phyloP scores from a whole-genome alignment of 164 flowering plant species.

The Chimonanthus salicifolius region DNA sequence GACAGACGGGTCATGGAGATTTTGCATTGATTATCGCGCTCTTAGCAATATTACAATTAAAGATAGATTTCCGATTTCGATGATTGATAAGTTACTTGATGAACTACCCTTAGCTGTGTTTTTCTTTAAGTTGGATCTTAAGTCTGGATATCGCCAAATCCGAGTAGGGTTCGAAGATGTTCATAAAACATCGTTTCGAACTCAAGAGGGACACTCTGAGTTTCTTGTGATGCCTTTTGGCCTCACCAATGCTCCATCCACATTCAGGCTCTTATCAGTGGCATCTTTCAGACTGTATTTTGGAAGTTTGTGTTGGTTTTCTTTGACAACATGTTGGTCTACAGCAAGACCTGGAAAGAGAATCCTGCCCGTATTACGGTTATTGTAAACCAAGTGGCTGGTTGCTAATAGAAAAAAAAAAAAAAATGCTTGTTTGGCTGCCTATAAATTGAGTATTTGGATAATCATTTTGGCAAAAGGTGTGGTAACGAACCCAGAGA shows the following conservation, averaged over 20 bases:
- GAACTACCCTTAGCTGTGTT: background rate
- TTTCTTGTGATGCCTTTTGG: background rate
- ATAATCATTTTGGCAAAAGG: background rate
- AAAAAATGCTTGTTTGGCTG: background rate
- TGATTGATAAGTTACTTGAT: background rate
- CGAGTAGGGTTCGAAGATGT: background rate
- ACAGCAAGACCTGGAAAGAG: background rate
- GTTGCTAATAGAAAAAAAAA: background rate
- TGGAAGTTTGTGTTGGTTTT: background rate
- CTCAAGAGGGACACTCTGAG: background rate
- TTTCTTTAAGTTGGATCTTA: background rate
- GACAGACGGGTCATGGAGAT: background rate
- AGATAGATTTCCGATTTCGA: background rate
- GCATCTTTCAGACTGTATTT: background rate
- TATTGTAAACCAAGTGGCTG: background rate
- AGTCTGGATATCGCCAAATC: conserved; percentile 1
- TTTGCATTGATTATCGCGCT: background rate
- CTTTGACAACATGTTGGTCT: background rate
- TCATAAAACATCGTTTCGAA: background rate
- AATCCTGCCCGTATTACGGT: background rate
- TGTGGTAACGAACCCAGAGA: background rate
- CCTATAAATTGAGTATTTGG: background rate
- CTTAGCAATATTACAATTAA: background rate
- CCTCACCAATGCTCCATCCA: background rate
- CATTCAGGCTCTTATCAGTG: background rate